Conservation (phyloP, 2,329 filamentous ascomycete species). For the Alternaria triticimaculans region DNA sequence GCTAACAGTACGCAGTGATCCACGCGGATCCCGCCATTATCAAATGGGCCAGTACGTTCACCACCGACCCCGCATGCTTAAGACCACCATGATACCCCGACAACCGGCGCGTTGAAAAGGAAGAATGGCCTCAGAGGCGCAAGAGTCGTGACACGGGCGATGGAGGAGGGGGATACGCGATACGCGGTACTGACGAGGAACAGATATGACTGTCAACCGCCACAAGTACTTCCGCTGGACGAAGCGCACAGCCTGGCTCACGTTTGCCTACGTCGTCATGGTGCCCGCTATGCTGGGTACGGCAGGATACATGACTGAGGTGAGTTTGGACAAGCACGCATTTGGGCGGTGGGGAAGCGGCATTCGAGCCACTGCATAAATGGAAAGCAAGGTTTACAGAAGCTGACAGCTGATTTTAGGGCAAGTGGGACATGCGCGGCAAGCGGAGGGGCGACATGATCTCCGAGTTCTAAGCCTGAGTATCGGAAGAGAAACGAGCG, state of each 20-base stretch:
- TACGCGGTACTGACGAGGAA: conserved; percentile 13
- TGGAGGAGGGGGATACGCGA: background rate
- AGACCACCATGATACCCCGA: background rate
- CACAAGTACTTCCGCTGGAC: conserved; percentile 98
- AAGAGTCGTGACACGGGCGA: background rate
- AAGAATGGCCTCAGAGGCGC: background rate
- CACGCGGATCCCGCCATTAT: conserved; percentile 63
- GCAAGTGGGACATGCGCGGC: conserved; percentile 82
- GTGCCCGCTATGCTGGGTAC: conserved; percentile 75
- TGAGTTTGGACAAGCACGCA: conserved; percentile 60
- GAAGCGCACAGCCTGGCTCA: conserved; percentile 77
- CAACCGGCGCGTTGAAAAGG: no score
- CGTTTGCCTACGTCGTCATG: conserved; percentile 75
- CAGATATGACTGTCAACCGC: conserved; percentile 83
- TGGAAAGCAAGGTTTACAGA: background rate
- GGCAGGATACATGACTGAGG: conserved; percentile 81
- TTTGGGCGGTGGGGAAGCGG: background rate
- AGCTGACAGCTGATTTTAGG: conserved; percentile 60
- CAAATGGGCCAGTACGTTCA: conserved; percentile 60
- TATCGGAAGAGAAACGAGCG: background rate
- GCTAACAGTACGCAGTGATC: conserved; percentile 51
- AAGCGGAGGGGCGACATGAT: conserved; percentile 90
- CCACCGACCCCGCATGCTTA: conserved; percentile 40
- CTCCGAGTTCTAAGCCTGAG: conserved; percentile 69
- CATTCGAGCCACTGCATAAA: conserved; percentile 17